Base-by-base conservation (phyloP, 2,329 filamentous ascomycete species). In the Pseudogymnoascus sp. region DNA sequence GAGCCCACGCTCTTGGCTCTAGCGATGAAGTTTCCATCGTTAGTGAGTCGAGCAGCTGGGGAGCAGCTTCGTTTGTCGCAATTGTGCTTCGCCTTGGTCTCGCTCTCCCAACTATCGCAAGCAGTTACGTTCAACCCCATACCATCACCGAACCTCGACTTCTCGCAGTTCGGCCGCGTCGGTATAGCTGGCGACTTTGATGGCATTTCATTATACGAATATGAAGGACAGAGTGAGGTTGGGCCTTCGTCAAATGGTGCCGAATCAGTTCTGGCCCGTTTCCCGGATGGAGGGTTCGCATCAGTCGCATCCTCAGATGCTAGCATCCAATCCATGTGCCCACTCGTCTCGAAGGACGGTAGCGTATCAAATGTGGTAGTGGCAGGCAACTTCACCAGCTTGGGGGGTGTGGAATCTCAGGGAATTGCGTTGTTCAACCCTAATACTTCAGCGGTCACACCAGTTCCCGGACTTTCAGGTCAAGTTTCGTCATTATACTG, bases 301-400 rank as follows among this genome's bases (percentile, higher is more conserved):
- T 84, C 86, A 16, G 78, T 97, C 59, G 84, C 88, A 61, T 82
- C 85, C 41, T 88, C 92, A 49, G 91, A 97, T 75, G 93, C 89
- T 63, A 86, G 88, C 59, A 96, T 99, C 71, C 83, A 87, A 71
- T 83, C 91, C 67, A 95, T 99, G 89, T 99, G 95, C 78, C 79
- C 88, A 18, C 90, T 93, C 69, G 80, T 86, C 60, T 77, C 81
- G 69, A 80, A 82, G 63, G 83, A 90, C 74, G 89, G 89, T 67
- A 82, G 80, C 5, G 76, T 88, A 63, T 80, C 83, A n/a, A 88
- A 89, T 41, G 84, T 97, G 28, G 83, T 97, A 58, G 83, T 99
- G 14, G 95, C 90, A 62, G 95, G 95, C 58, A 97, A 97, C 78
- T 99, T 99, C 73, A 97, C 95, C 33, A 96, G 91, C 74, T 78